Percentiles rank a stretch among this genome's conserved stretches.
Evolutionary conservation across 2,329 filamentous ascomycete genomes (phyloP).

Genomic region (Endocalyx cinctus): DNA sequence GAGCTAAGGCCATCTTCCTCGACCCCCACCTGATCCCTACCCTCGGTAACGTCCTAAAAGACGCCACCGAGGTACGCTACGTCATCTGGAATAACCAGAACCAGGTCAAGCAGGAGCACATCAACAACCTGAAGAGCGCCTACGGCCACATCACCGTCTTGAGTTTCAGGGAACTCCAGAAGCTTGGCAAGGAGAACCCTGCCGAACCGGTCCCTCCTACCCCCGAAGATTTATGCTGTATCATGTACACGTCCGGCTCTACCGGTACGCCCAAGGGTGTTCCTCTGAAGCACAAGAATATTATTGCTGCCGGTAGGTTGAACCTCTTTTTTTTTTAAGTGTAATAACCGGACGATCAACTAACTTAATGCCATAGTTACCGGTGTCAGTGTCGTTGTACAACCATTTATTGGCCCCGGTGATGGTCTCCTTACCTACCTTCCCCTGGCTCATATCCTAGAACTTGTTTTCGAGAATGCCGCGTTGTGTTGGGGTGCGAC

Average conservation of each 20-base stretch:
- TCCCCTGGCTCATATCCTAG: slow-evolving; percentile 81
- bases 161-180: slow-evolving; percentile 47
- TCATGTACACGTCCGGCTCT: slow-evolving; percentile 71
- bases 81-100: slow-evolving; percentile 54
- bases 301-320: slow-evolving; percentile 66
- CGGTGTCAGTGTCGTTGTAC: slow-evolving; percentile 73
- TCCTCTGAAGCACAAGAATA: slow-evolving; percentile 67
- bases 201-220: slow-evolving; percentile 64
- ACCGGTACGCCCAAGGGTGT: slow-evolving; percentile 82
- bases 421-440: slow-evolving; percentile 80
- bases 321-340: too few relatives aligned
- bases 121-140: slow-evolving; percentile 46
- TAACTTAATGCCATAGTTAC: slow-evolving; percentile 48
- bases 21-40: slow-evolving; percentile 66
- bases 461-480: slow-evolving; percentile 86
- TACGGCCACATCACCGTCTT: slow-evolving; percentile 43
- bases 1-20: slow-evolving; percentile 66
- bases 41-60: slow-evolving; percentile 48
- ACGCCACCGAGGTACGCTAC: slow-evolving; percentile 44
- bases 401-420: slow-evolving; percentile 70
- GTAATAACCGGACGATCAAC: slow-evolving; percentile 5
- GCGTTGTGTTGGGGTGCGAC: slow-evolving; percentile 79
- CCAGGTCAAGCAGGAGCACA: slow-evolving; percentile 44
- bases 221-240: slow-evolving; percentile 72
- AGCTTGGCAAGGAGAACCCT: slow-evolving; percentile 56